Base-by-base conservation (phyloP, 176 grass and related monocot species). In the Avena sativa region DNA sequence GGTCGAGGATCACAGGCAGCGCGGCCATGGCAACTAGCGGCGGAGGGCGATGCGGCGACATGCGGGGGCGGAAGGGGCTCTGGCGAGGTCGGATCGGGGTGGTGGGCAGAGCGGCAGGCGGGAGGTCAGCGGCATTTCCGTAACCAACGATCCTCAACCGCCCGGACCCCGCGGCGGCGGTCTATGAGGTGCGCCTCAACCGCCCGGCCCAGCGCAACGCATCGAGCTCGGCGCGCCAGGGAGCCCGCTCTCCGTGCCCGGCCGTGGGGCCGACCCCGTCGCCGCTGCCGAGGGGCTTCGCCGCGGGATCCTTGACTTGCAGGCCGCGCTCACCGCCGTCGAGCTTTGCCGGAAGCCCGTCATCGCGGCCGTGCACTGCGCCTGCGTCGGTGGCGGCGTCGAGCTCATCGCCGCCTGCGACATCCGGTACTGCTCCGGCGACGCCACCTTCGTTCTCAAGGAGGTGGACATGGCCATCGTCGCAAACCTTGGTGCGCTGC, bases 261-360 rank as follows among this genome's bases (percentile, higher is more conserved):
- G 13, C 46, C n/a, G n/a, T n/a, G n/a, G n/a, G n/a, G 23, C 26
- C 43, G 93, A 95, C 51, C 89, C 88, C 47, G 89, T 59, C 15
- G 73, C 80, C 9, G 79, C 62, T 2, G 73, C 88, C n/a, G 95
- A 91, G 70, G 76, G 4, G 11, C 87, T 95, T 51, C 93, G 93
- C 62, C 86, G 91, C 51, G 75, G n/a, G 3, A 89, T 95, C 71
- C 81, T 98, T 13, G 86, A 48, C 30, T 62, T 98, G 75, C 93
- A 98, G 83, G 86, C 77, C 8, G 69, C 91, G 51, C 69, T 95
- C 9, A 91, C 91, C 26, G 91, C 88, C 2, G 13, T 98, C 5
- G 93, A 98, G 82, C 90, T 50, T 32, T 98, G 91, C 90, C 83
- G 86, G 56, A 94, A 95, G 79, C 93, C 96, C 21, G 90, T 98